phyloP scores from a whole-genome alignment of 257 asterid genomes.

The Rubia yunnanensis region DNA sequence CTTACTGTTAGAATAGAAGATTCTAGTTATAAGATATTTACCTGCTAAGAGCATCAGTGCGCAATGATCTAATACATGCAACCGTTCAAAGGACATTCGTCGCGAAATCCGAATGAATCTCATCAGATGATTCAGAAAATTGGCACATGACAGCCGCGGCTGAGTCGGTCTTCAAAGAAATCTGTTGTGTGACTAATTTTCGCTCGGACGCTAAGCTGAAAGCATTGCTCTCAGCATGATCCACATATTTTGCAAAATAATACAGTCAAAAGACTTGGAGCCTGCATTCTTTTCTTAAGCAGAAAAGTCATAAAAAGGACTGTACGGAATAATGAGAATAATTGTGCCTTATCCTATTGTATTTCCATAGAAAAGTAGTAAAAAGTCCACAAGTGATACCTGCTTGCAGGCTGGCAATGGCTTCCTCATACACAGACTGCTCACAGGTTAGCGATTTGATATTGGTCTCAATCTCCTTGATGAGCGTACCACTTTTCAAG shows the following conservation, averaged over 20 bases:
- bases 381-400: constrained; percentile 19
- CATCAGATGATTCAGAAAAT: constrained; percentile 12
- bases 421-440: constrained; percentile 8
- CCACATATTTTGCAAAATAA: constrained; percentile 22
- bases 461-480: constrained; percentile 2
- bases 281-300: too few species aligned
- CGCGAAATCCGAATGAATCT: constrained; percentile 5
- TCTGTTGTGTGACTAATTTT: constrained; percentile 18
- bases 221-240: constrained; percentile 8
- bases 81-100: constrained; percentile 43
- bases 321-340: too few species aligned
- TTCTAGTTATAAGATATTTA: too few species aligned
- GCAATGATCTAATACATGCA: constrained; percentile 51
- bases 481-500: constrained; percentile 5
- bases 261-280: neutral
- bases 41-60: constrained; percentile 54
- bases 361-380: too few species aligned
- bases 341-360: too few species aligned
- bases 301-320: too few species aligned
- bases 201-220: constrained; percentile 10
- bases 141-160: constrained; percentile 47
- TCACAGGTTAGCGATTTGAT: constrained; percentile 16
- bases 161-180: constrained; percentile 23
- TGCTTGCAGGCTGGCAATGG: constrained; percentile 32
- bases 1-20: too few species aligned